These are phyloP conservation scores for Aspergillus biplanus DNA, from an alignment of 495 filamentous ascomycete species.

Conservation along the genomic window DNA sequence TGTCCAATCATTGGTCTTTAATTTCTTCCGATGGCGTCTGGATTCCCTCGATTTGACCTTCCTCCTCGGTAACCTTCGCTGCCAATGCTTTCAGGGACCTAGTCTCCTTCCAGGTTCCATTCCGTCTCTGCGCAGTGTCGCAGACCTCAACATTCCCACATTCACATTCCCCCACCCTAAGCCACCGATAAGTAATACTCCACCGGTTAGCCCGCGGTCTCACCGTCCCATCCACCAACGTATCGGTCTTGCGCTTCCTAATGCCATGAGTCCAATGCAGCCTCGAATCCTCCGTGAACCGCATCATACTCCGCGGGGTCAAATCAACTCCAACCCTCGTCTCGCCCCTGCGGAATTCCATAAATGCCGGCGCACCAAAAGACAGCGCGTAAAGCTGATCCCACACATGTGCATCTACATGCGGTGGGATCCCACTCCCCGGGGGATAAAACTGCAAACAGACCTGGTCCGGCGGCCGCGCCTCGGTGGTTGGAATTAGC, in stretches of 20 bases:
- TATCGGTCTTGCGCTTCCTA: constrained; percentile 45
- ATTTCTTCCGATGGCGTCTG: too few species aligned
- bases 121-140: constrained; percentile 40
- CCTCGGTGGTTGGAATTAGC: constrained; percentile 40
- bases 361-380: constrained; percentile 40
- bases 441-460: constrained; percentile 49
- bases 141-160: constrained; percentile 44
- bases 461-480: constrained; percentile 44
- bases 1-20: too few species aligned
- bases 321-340: constrained; percentile 38
- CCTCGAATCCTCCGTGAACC: constrained; percentile 39
- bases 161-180: constrained; percentile 41
- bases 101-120: constrained; percentile 44
- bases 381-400: constrained; percentile 48
- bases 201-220: constrained; percentile 37
- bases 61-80: too few species aligned
- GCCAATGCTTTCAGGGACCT: constrained; percentile 24
- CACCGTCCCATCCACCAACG: constrained; percentile 35
- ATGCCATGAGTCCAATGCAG: constrained; percentile 50
- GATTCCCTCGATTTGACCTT: too few species aligned
- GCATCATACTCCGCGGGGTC: constrained; percentile 42
- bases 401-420: constrained; percentile 44
- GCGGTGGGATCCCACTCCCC: constrained; percentile 45
- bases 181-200: constrained; percentile 50
- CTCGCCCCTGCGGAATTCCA: constrained; percentile 41